A percentile compares a stretch with the other conserved stretches of the same genome.
phyloP scores from a whole-genome alignment of 1,139 yeast species.

The Hansenula lynferdii region DNA sequence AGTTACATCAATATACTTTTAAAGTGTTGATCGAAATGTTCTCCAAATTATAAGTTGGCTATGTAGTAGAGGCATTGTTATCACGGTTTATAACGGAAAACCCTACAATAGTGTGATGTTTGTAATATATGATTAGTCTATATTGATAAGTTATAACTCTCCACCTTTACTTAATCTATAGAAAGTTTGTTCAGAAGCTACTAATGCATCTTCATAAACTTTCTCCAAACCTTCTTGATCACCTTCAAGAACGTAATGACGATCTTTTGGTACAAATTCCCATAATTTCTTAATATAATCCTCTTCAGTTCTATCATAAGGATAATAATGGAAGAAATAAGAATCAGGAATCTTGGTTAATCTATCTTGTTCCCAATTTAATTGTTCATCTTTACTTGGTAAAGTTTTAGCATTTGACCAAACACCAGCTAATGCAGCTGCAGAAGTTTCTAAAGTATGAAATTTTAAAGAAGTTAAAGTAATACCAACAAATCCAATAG shows the following conservation, averaged over 20 bases:
- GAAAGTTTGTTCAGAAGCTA: too few species aligned
- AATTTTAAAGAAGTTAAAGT: constrained; percentile 52
- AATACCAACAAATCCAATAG: constrained; percentile 50
- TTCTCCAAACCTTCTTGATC: too few species aligned
- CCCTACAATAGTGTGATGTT: too few species aligned
- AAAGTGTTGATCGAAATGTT: too few species aligned
- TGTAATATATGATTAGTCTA: too few species aligned
- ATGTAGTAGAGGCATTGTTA: too few species aligned
- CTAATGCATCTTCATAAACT: too few species aligned
- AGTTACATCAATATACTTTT: too few species aligned
- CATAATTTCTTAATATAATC: constrained; percentile 24
- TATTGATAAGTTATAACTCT: too few species aligned
- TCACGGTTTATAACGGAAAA: too few species aligned
- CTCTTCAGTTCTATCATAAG: constrained; percentile 21
- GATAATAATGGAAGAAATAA: constrained; percentile 29
- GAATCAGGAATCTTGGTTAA: constrained; percentile 18
- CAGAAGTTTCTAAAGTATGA: constrained; percentile 44
- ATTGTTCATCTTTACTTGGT: constrained; percentile 33
- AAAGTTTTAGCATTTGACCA: constrained; percentile 44
- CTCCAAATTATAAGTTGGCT: too few species aligned
- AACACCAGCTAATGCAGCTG: constrained; percentile 50
- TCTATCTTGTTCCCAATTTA: constrained; percentile 16
- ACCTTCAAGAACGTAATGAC: constrained; percentile 26
- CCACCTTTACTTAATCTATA: too few species aligned
- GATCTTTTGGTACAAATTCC: constrained; percentile 24